Base-by-base conservation (phyloP, 2,329 filamentous ascomycete species). In the Penicillium palitans region DNA sequence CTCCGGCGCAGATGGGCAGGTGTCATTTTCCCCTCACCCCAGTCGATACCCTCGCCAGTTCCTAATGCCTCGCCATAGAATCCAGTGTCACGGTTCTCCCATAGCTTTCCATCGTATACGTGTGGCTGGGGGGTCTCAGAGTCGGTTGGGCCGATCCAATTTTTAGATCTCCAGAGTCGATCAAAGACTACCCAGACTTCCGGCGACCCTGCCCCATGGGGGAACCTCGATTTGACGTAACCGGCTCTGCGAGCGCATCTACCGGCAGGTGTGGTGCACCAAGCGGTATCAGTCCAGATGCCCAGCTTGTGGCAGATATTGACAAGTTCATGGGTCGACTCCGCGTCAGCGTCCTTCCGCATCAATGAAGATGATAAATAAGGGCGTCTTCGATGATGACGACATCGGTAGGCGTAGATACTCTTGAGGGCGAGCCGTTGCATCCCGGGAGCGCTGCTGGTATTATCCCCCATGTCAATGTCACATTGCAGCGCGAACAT, bases 111-210 rank as follows among this genome's bases (percentile, higher is more conserved):
- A 66, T 83, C 81, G 46, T 75, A 72, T 45, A 72, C 70, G 29
- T 70, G 69, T 31, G 77, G 58, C 50, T 62, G 67, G 65, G 44
- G 60, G 41, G 37, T 55, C 8, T 64, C 63, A 13, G 44, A 37
- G 10, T 73, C 71, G 8, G 76, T 66, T 6, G 79, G 75, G 6
- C 83, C 83, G 58, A 86, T 78, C 74, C 83, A 83, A 62, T 86
- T 86, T 60, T 81, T 81, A 41, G 81, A 84, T 59, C 83, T 74
- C 83, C 83, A 86, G 45, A 85, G 70, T 52, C 83, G 75, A 69
- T 86, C 83, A 64, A 84, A 85, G 5, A 84, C 83, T n/a, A 85
- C 83, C 83, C 83, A 86, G 6, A 85, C 83, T 65, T 85, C 83
- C 39, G 80, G 77, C 19, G 80, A 80, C 44, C 81, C 81, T 49